Conservation (phyloP, 179 eudicot genomes). For the Drosera spatulata region DNA sequence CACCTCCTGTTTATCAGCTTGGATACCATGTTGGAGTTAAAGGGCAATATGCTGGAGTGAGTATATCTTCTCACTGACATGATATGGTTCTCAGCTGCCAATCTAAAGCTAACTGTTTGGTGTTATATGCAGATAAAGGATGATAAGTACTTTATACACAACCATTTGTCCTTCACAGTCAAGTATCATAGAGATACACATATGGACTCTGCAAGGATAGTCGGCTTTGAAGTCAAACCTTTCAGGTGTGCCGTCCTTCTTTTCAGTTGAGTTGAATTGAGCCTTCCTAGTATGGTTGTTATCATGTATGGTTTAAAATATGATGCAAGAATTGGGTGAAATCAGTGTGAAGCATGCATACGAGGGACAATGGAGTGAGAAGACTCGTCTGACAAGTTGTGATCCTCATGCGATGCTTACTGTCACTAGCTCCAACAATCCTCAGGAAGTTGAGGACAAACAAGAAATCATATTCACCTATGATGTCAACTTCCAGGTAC, state of each 20-base stretch:
- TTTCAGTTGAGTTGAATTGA: not conserved
- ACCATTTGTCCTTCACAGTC: slow-evolving; percentile 19
- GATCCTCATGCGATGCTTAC: too few relatives aligned
- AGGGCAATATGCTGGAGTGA: slow-evolving; percentile 56
- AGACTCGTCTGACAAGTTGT: slow-evolving; percentile 8
- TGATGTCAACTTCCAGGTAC: slow-evolving; percentile 15
- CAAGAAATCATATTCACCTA: slow-evolving; percentile 15
- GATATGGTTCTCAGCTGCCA: not conserved
- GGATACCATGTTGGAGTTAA: slow-evolving; percentile 64
- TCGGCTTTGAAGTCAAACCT: slow-evolving; percentile 16
- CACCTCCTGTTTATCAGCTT: slow-evolving; percentile 43
- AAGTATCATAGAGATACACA: slow-evolving; percentile 12
- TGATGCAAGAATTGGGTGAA: not conserved
- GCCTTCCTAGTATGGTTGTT: not conserved
- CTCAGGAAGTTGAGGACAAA: slow-evolving; percentile 10
- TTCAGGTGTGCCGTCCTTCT: slow-evolving; percentile 7
- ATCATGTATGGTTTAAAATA: not conserved
- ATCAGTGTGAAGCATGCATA: slow-evolving; percentile 5
- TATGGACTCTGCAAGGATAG: slow-evolving; percentile 15
- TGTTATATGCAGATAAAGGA: slow-evolving; percentile 9
- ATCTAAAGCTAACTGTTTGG: too few relatives aligned
- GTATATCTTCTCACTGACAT: not conserved
- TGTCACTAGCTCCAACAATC: slow-evolving; percentile 8
- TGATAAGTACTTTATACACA: slow-evolving; percentile 11
- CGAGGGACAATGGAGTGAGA: slow-evolving; percentile 13